Conservation (phyloP, 2,329 filamentous ascomycete genomes). For the Tolypocladium guangdongense region DNA sequence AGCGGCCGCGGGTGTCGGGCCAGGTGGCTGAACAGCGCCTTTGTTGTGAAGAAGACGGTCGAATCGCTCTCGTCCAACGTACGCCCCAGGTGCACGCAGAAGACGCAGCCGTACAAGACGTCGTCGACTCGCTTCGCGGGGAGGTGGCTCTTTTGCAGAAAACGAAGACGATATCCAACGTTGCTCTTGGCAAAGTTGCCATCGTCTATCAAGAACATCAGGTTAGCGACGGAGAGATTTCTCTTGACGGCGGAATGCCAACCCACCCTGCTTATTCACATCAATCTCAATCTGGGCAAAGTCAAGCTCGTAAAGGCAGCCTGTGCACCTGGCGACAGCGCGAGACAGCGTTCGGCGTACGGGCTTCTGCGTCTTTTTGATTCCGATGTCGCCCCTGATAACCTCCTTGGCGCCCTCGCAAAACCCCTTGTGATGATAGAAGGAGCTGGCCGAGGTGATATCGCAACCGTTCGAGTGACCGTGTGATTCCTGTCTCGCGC, state of each 20-base stretch:
- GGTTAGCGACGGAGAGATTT: neutral
- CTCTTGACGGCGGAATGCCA: neutral
- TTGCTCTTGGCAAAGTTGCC: constrained; percentile 35
- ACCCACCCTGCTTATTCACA: constrained; percentile 35
- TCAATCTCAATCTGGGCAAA: constrained; percentile 42
- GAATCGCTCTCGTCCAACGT: constrained; percentile 43
- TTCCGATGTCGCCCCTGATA: constrained; percentile 34
- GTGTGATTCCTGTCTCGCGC: neutral
- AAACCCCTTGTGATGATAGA: constrained; percentile 42
- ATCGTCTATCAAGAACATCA: constrained; percentile 4
- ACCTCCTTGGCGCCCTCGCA: constrained; percentile 43
- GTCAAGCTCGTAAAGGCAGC: constrained; percentile 43
- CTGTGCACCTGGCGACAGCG: constrained; percentile 37
- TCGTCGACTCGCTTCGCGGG: constrained; percentile 38
- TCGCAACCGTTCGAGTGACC: constrained; percentile 21
- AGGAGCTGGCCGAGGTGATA: constrained; percentile 36
- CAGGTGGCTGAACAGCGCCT: constrained; percentile 41
- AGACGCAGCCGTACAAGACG: constrained; percentile 41
- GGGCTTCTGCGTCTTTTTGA: constrained; percentile 39
- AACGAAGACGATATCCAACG: constrained; percentile 40
- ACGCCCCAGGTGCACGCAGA: constrained; percentile 38
- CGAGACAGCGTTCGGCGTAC: constrained; percentile 18
- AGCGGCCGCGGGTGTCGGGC: constrained; percentile 42
- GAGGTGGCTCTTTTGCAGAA: constrained; percentile 46
- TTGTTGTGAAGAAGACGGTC: constrained; percentile 44